Evolutionary conservation across 495 filamentous ascomycete genomes (phyloP), one percentile per base, ranked within the genome.

Genomic region (Astrothelium subdiscretum): DNA sequence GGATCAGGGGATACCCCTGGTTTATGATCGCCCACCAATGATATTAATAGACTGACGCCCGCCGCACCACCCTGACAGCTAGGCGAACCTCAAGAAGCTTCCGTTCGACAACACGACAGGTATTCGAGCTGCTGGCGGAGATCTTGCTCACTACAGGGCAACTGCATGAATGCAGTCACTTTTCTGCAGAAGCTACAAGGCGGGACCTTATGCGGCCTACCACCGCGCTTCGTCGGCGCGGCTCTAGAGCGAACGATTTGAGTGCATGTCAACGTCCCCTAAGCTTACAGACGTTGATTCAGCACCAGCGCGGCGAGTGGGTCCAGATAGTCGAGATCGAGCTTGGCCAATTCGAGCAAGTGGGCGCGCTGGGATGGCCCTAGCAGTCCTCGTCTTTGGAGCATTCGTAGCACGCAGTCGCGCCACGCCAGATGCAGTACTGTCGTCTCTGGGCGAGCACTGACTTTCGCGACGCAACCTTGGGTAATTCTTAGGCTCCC

Each of bases 271-370:
- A 38, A 38, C 35, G 15, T 38, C 5, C 35, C 35, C 22, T 54
- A 24, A 54, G 48, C 24, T 26, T 54, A 29, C 12, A 20, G 5
- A 27, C 8, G 48, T 54, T 24, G 5, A 11, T n/a, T n/a, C n/a
- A n/a, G 3, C 20, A 20, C 22, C 22, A 8, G 6, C 20, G 22
- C 48, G 22, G 48, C 48, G 12, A 8, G 48, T 29, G 48, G 48
- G 48, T 3, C 24, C 48, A 54, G 48, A 54, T 54, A 27, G 48
- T 54, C 48, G 48, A 54, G 48, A 54, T 54, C 48, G 48, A 29
- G 48, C 48, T 54, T 54, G n/a, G 22, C 12, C 8, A 8, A 54
- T 12, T 54, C 20, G 4, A 5, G 24, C 11, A 26, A 29, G 24
- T 26, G n/a, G 48, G 24, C 24, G 20, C 48, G 48, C 48, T 29